phyloP scores from a whole-genome alignment of 2,329 filamentous ascomycete genomes.

The Aspergillus brasiliensis region DNA sequence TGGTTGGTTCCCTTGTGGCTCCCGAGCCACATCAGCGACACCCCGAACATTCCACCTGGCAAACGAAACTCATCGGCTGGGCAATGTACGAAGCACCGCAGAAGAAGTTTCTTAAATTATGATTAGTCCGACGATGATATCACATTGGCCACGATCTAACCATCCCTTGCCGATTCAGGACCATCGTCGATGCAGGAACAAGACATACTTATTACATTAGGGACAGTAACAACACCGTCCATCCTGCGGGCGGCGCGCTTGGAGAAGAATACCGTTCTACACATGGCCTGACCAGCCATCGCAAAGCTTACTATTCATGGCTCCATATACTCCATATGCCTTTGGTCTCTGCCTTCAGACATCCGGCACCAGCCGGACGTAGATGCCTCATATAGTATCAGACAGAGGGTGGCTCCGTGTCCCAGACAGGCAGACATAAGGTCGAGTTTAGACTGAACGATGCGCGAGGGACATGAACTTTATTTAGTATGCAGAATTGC shows the following conservation, averaged over 20 bases:
- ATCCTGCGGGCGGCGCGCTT: too few relatives aligned
- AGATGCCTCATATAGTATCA: neutral
- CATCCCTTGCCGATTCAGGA: slow-evolving; percentile 3
- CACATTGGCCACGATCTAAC: neutral
- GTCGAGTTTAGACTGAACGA: neutral
- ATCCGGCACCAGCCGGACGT: neutral
- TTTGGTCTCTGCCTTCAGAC: neutral
- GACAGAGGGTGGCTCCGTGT: neutral
- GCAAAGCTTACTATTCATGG: neutral
- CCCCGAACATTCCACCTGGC: slow-evolving; percentile 3
- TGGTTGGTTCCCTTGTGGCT: slow-evolving; percentile 2
- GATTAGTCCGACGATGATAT: neutral
- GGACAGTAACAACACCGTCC: neutral
- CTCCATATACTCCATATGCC: neutral
- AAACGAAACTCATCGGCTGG: neutral
- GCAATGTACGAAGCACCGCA: neutral
- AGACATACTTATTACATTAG: neutral
- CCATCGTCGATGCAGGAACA: slow-evolving; percentile 1
- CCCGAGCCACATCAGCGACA: slow-evolving; percentile 3
- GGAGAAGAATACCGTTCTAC: neutral
- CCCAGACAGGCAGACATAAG: neutral
- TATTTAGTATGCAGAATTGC: neutral
- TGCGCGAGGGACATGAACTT: neutral
- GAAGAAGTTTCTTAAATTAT: slow-evolving; percentile 1
- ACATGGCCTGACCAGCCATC: slow-evolving; percentile 1